phyloP scores from a whole-genome alignment of 768 basidiomycete genomes.

The Psilocybe azurescens region DNA sequence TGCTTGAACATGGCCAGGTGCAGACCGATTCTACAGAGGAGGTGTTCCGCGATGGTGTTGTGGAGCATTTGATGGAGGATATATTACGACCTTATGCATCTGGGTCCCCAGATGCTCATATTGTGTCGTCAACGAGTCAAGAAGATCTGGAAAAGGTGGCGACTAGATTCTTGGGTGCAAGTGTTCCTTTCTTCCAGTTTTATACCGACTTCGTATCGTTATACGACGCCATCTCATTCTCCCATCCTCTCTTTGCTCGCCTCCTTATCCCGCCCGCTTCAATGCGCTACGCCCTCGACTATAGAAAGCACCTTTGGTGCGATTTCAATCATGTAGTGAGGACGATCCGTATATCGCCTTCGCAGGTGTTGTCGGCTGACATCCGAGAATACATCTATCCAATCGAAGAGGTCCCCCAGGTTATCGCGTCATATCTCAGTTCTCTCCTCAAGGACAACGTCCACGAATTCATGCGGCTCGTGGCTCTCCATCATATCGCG shows the following conservation, averaged over 20 bases:
- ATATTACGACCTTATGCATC: slow-evolving; percentile 62
- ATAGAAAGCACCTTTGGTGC: slow-evolving; percentile 82
- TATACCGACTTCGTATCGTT: slow-evolving; percentile 90
- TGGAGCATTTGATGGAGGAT: slow-evolving; percentile 61
- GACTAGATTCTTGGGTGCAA: slow-evolving; percentile 59
- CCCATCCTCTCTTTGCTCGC: slow-evolving; percentile 73
- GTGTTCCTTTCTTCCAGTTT: slow-evolving; percentile 89
- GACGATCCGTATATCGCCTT: slow-evolving; percentile 57
- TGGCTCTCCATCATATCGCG: slow-evolving; percentile 84
- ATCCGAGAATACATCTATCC: slow-evolving; percentile 75
- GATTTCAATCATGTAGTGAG: slow-evolving; percentile 74
- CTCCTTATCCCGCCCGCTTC: slow-evolving; percentile 80
- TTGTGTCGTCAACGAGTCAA: slow-evolving; percentile 7
- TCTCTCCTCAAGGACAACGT: slow-evolving; percentile 51
- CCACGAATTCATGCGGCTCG: slow-evolving; percentile 63
- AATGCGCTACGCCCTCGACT: slow-evolving; percentile 81
- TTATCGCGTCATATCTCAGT: slow-evolving; percentile 68
- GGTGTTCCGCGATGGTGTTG: slow-evolving; percentile 79
- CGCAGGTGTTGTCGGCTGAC: slow-evolving; percentile 56
- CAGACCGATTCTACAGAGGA: slow-evolving; percentile 58
- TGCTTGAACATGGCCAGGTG: slow-evolving; percentile 88
- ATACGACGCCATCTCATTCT: slow-evolving; percentile 92
- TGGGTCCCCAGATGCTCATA: slow-evolving; percentile 21
- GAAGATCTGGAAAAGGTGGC: slow-evolving; percentile 49
- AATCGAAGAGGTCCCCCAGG: slow-evolving; percentile 61